Conservation (phyloP, 257 asterid genomes). For the Forsythia viridissima region DNA sequence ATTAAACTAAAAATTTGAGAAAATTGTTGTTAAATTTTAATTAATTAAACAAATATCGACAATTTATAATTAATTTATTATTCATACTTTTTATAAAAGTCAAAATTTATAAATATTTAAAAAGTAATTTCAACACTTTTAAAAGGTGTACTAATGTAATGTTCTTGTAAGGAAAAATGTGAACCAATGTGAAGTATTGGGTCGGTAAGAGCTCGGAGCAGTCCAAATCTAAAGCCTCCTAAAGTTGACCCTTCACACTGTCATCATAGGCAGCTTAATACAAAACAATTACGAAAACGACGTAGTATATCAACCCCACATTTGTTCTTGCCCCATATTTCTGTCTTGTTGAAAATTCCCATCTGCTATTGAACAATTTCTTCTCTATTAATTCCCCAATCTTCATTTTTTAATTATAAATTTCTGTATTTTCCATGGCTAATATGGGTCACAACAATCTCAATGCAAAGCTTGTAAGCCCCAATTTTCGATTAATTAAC, state of each 20-base stretch:
- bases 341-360: background rate
- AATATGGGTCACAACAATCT: slow-evolving; percentile 63
- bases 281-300: background rate
- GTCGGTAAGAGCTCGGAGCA: background rate
- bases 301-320: background rate
- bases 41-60: no score
- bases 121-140: no score
- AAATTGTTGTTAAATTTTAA: no score
- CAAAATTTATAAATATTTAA: no score
- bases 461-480: slow-evolving; percentile 78
- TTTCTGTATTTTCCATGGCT: slow-evolving; percentile 35
- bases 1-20: no score
- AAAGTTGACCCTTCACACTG: background rate
- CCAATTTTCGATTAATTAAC: background rate
- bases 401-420: background rate
- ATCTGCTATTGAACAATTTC: background rate
- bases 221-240: background rate
- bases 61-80: no score
- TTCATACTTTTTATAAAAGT: no score
- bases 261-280: background rate
- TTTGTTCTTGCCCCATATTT: background rate
- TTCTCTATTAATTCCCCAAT: background rate
- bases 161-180: no score
- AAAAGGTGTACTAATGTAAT: no score
- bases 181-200: background rate